Base-by-base conservation (phyloP, 768 basidiomycete genomes). In the Tricholoma terreum region DNA sequence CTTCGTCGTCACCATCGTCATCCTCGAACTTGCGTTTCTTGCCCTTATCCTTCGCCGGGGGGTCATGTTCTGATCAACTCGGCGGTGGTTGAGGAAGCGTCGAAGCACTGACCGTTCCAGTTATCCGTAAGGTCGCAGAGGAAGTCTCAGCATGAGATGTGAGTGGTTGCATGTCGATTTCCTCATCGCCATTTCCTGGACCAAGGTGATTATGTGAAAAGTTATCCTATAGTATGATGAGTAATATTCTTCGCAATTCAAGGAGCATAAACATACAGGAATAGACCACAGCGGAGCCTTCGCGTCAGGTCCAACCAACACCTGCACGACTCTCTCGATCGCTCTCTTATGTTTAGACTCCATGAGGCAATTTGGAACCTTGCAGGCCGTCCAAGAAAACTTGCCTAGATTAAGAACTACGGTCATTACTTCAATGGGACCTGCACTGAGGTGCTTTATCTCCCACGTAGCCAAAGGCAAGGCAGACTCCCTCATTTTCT, bases 381-480 rank as follows among this genome's bases (percentile, higher is more conserved):
- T 52, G 58, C 65, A 63, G 35, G 1, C 12, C 46, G 34, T 59
- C 63, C 63, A 66, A 55, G 54, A 17, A 55, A 64, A 66, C 31
- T 59, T 40, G 27, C 55, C 56, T 54, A 61, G 56, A 56, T 55
- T 61, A 46, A n/a, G 57, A 63, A 66, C 48, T 43, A 49, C 51
- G 45, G 24, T 46, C 45, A 46, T 46, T 46, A 30, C 45, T 42
- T 59, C 62, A 22, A 22, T 19, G 22, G 27, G 38, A 52, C 58
- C 57, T 56, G 57, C 36, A 42, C 50, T 33, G 46, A 63, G 33
- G 49, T 55, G 49, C 53, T 60, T 62, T 11, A 66, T 57, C 53
- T 53, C 52, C 63, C 61, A 66, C 10, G 63, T 60, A 31, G 50
- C 56, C 49, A 65, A 55, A 57, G 54, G 21, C 24, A 19, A 54